phyloP scores from a whole-genome alignment of 352 stramenopile genomes.

The Phytopythium chamaehyphon region DNA sequence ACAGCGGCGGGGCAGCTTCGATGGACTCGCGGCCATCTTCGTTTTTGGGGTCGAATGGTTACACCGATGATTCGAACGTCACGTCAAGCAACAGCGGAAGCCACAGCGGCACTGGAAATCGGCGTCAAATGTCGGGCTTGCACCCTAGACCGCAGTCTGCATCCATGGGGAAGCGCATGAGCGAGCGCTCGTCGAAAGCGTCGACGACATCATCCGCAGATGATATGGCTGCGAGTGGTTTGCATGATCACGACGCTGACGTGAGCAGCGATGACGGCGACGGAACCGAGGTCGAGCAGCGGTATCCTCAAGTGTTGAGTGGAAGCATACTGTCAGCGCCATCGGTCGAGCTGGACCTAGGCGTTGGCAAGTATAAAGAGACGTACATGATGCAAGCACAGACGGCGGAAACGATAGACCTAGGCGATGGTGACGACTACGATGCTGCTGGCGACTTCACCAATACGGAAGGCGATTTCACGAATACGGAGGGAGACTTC shows the following conservation, averaged over 20 bases:
- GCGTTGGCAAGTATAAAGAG: slow-evolving; percentile 57
- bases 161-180: slow-evolving; percentile 23
- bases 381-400: slow-evolving; percentile 10
- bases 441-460: slow-evolving; percentile 46
- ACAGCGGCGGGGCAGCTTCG: slow-evolving; percentile 21
- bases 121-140: slow-evolving; percentile 49
- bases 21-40: slow-evolving; percentile 14
- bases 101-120: slow-evolving; percentile 8
- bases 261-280: slow-evolving; percentile 17
- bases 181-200: slow-evolving; percentile 30
- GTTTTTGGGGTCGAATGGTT: slow-evolving; percentile 10
- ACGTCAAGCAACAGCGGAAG: slow-evolving; percentile 29
- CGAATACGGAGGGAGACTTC: slow-evolving; percentile 4
- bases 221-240: slow-evolving; percentile 6
- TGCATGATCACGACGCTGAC: slow-evolving; percentile 21
- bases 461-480: slow-evolving; percentile 30
- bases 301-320: slow-evolving; percentile 22
- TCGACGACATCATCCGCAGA: slow-evolving; percentile 28
- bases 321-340: slow-evolving; percentile 15
- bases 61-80: slow-evolving; percentile 19
- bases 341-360: slow-evolving; percentile 36
- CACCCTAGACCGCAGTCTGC: slow-evolving; percentile 46
- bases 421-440: slow-evolving; percentile 30
- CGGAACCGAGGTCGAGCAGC: slow-evolving; percentile 25
- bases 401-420: slow-evolving; percentile 26